Percentiles rank a stretch among this genome's conserved stretches.
Evolutionary conservation across 2,329 filamentous ascomycete genomes (phyloP).

Genomic region (Apiospora saccharicola): DNA sequence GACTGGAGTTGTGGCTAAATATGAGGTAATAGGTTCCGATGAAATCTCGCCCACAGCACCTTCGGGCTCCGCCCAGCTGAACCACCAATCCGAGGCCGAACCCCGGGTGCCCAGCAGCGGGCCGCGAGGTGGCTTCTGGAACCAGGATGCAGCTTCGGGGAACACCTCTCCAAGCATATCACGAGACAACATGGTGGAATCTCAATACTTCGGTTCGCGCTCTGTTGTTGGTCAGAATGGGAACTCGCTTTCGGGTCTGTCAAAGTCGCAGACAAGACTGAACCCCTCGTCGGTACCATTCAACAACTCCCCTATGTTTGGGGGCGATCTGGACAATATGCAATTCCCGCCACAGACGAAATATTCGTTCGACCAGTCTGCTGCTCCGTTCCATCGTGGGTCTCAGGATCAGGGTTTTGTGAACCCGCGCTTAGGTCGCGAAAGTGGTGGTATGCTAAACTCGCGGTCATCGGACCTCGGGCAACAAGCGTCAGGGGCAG

Average conservation of each 20-base stretch:
- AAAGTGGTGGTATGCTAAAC: conserved; percentile 31
- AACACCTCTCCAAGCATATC: conserved; percentile 66
- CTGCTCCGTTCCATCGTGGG: conserved; percentile 41
- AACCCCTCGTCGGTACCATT: conserved; percentile 54
- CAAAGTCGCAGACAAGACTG: conserved; percentile 48
- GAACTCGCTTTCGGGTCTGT: conserved; percentile 42
- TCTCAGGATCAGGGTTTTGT: conserved; percentile 49
- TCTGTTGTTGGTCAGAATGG: conserved; percentile 52
- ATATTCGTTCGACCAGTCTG: conserved; percentile 31
- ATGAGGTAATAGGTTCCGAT: conserved; percentile 42
- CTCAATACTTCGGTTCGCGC: conserved; percentile 56
- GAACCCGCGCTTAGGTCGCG: conserved; percentile 37
- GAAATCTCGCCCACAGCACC: conserved; percentile 58
- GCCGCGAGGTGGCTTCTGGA: conserved; percentile 64
- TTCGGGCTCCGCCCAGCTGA: conserved; percentile 73
- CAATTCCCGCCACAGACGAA: conserved; percentile 36
- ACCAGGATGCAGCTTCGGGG: conserved; percentile 56
- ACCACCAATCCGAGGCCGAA: conserved; percentile 73
- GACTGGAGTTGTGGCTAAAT: background rate
- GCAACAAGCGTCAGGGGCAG: conserved; percentile 31
- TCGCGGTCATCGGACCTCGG: conserved; percentile 37
- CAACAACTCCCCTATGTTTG: conserved; percentile 49
- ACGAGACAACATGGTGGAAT: conserved; percentile 48
- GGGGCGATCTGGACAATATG: conserved; percentile 48
- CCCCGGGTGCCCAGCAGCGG: conserved; percentile 55